Evolutionary conservation across 768 basidiomycete genomes (phyloP).

Genomic region (Boletellus emodensis): DNA sequence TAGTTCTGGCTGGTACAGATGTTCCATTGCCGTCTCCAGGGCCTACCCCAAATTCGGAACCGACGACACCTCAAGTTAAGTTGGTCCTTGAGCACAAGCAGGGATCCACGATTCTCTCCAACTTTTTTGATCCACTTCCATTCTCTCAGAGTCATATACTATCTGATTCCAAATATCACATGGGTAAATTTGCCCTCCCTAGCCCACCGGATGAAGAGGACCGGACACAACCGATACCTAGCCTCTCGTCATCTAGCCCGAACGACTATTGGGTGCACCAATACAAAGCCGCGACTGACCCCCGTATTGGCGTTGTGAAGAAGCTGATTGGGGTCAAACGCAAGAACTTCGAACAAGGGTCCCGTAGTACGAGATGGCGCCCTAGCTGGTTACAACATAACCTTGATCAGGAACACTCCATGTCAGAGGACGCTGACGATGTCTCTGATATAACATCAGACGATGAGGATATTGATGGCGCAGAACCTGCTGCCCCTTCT

Average conservation of each 20-base stretch:
- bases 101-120: slow-evolving; percentile 19
- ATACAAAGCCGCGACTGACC: slow-evolving; percentile 66
- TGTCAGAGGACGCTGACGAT: slow-evolving; percentile 35
- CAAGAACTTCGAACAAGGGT: slow-evolving; percentile 43
- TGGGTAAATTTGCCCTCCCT: slow-evolving; percentile 70
- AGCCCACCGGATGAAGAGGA: slow-evolving; percentile 57
- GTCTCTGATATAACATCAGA: slow-evolving; percentile 40
- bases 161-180: slow-evolving; percentile 68
- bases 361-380: slow-evolving; percentile 33
- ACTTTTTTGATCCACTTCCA: slow-evolving; percentile 67
- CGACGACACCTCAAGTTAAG: slow-evolving; percentile 52
- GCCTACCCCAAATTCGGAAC: slow-evolving; percentile 46
- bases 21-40: slow-evolving; percentile 50
- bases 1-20: slow-evolving; percentile 35
- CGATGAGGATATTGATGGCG: slow-evolving; percentile 36
- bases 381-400: slow-evolving; percentile 45
- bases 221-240: slow-evolving; percentile 26
- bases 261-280: slow-evolving; percentile 43
- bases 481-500: slow-evolving; percentile 30
- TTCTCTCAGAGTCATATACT: slow-evolving; percentile 61
- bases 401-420: slow-evolving; percentile 42
- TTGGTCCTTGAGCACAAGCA: slow-evolving; percentile 32
- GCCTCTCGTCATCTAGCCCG: slow-evolving; percentile 13
- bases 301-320: slow-evolving; percentile 62
- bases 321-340: slow-evolving; percentile 71